Evolutionary conservation across 2,329 filamentous ascomycete species (phyloP).

Genomic region (Xylaria sp.): DNA sequence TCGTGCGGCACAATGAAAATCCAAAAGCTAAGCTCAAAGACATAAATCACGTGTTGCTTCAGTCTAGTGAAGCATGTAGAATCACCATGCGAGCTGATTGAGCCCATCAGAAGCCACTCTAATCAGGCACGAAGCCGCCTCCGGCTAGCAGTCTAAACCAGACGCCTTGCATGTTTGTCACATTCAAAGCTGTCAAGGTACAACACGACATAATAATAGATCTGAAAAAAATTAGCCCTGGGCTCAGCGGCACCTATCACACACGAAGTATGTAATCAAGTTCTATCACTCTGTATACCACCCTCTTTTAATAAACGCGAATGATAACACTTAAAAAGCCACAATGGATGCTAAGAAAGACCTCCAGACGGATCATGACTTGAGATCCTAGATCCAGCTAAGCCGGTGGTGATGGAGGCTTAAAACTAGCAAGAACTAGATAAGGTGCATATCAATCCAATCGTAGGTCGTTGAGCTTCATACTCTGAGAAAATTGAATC

Average conservation of each 20-base stretch:
- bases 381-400: background rate
- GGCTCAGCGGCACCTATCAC: too few relatives aligned
- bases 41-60: constrained; percentile 7
- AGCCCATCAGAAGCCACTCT: constrained; percentile 14
- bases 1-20: background rate
- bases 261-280: too few relatives aligned
- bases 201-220: too few relatives aligned
- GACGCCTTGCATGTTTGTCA: too few relatives aligned
- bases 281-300: too few relatives aligned
- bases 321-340: background rate
- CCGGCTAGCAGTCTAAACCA: too few relatives aligned
- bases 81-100: background rate
- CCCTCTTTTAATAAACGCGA: too few relatives aligned
- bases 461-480: background rate
- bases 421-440: constrained; percentile 10
- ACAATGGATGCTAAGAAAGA: background rate
- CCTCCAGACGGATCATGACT: background rate
- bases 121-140: too few relatives aligned
- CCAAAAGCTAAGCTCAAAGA: background rate
- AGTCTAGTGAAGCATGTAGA: background rate
- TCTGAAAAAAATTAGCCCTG: too few relatives aligned
- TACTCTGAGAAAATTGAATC: background rate
- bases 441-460: constrained; percentile 7
- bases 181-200: too few relatives aligned
- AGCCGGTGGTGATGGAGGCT: constrained; percentile 13